These are phyloP conservation scores for Zymoseptoria passerinii DNA, from an alignment of 2,329 filamentous ascomycete genomes.

Conservation along the genomic window DNA sequence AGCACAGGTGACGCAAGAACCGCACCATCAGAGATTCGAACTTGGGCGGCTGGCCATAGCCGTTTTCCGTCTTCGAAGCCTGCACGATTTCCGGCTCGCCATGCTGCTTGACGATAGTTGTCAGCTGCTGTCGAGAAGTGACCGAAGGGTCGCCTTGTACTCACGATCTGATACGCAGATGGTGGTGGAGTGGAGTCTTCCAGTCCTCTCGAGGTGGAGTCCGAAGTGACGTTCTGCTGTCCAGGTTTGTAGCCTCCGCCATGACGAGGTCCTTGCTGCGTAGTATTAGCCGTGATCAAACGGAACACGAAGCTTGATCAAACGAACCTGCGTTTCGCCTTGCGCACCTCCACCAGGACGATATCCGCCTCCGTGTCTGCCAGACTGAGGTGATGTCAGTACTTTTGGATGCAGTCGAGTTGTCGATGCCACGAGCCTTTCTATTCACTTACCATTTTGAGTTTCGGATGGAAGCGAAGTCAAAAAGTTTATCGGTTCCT, in stretches of 20 bases:
- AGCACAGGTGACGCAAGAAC: slow-evolving; percentile 3
- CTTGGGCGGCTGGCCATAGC: not conserved
- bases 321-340: not conserved
- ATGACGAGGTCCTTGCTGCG: slow-evolving; percentile 1
- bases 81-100: not conserved
- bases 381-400: not conserved
- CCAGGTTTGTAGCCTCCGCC: slow-evolving; percentile 3
- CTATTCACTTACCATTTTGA: not conserved
- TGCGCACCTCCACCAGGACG: not conserved
- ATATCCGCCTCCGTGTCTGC: not conserved
- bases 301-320: not conserved
- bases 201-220: not conserved
- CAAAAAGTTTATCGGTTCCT: not conserved
- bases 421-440: not conserved
- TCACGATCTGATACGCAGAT: not conserved
- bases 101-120: not conserved
- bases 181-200: not conserved
- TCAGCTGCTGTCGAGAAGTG: not conserved
- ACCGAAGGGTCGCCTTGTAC: not conserved
- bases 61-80: not conserved
- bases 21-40: slow-evolving; percentile 4
- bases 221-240: not conserved
- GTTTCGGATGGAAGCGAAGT: not conserved
- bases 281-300: not conserved
- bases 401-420: not conserved